A percentile compares a stretch with the other conserved stretches of the same genome.
These are phyloP conservation scores for Cryptosporidium meleagridis DNA, from an alignment of 169 alveolate species.

Conservation along the genomic window DNA sequence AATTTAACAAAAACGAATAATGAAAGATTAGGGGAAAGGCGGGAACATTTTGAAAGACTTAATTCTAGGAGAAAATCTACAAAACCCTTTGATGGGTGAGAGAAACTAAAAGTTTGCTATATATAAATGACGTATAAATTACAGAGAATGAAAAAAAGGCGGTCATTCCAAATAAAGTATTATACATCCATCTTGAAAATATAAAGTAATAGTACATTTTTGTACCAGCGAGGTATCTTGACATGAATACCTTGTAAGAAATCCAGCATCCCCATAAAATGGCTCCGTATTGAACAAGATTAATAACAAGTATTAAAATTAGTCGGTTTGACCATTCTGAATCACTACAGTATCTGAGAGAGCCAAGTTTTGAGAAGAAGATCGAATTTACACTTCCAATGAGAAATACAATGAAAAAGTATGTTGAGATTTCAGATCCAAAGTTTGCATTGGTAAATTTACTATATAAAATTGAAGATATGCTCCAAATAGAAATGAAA, in stretches of 20 bases:
- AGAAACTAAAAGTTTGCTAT: conserved; percentile 53
- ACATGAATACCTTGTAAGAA: conserved; percentile 64
- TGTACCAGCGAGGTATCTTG: conserved; percentile 65
- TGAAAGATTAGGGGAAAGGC: background rate
- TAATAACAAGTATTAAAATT: conserved; percentile 39
- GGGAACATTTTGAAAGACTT: background rate
- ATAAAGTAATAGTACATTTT: conserved; percentile 65
- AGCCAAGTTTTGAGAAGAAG: conserved; percentile 63
- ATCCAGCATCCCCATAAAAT: conserved; percentile 74
- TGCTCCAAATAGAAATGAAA: conserved; percentile 61
- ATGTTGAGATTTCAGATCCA: conserved; percentile 69
- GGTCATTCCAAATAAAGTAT: conserved; percentile 62
- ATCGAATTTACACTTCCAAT: conserved; percentile 63
- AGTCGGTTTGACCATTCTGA: conserved; percentile 54
- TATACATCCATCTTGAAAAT: conserved; percentile 73
- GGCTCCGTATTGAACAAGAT: conserved; percentile 67
- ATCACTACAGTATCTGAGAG: conserved; percentile 66
- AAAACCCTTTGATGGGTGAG: conserved; percentile 54
- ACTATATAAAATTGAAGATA: conserved; percentile 61
- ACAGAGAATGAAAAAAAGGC: conserved; percentile 69
- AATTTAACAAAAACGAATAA: too few relatives aligned
- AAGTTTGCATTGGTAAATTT: conserved; percentile 54
- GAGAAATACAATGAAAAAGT: conserved; percentile 49
- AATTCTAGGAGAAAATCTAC: background rate
- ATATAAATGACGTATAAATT: conserved; percentile 42